Conservation (phyloP, 768 basidiomycete species). For the Rubroboletus satanas region DNA sequence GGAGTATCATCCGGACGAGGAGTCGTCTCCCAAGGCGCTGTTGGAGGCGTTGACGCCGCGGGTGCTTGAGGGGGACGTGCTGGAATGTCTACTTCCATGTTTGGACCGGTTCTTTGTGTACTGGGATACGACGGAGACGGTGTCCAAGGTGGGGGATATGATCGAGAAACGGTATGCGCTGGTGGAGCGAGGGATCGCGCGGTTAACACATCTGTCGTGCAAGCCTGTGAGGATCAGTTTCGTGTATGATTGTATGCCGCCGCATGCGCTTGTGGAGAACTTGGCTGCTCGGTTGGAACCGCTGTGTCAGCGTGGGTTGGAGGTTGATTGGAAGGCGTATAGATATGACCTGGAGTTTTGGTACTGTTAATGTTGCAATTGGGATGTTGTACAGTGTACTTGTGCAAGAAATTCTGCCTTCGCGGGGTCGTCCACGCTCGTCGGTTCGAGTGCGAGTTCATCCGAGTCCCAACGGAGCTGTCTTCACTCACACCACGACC, state of each 20-base stretch:
- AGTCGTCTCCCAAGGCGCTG: conserved; percentile 14
- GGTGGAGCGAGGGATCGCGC: conserved; percentile 8
- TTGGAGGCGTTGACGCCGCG: conserved; percentile 24
- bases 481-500: not conserved
- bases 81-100: conserved; percentile 17
- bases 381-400: no score
- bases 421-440: no score
- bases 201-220: conserved; percentile 19
- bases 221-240: conserved; percentile 14
- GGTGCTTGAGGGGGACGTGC: not conserved
- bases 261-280: conserved; percentile 11
- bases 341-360: conserved; percentile 20
- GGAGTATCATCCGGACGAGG: conserved; percentile 24
- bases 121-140: conserved; percentile 27
- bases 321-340: conserved; percentile 22
- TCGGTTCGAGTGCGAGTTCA: no score
- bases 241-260: conserved; percentile 17
- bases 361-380: conserved; percentile 7
- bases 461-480: no score
- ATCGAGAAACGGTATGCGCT: conserved; percentile 21
- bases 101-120: conserved; percentile 20
- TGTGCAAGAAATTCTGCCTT: no score
- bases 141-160: conserved; percentile 25
- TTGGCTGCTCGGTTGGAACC: conserved; percentile 18
- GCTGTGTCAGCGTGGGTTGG: conserved; percentile 16